Evolutionary conservation across 1,139 yeast species (phyloP).

Genomic region (Meyerozyma carpophila): DNA sequence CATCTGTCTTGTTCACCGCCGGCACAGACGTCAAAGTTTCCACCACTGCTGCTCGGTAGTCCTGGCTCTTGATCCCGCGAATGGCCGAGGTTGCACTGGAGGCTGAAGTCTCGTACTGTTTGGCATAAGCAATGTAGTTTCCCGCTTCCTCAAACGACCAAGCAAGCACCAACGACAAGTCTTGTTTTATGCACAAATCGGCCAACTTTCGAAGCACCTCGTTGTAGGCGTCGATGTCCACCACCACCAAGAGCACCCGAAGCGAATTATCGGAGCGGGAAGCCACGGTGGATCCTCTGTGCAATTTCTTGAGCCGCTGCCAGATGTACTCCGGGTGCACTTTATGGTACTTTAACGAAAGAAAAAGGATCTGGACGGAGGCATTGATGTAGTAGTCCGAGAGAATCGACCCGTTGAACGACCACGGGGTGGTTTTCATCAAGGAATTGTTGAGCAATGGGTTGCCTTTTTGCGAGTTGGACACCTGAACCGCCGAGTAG

Average conservation of each 20-base stretch:
- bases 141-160: constrained; percentile 90
- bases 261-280: constrained; percentile 39
- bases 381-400: constrained; percentile 66
- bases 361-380: constrained; percentile 62
- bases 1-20: constrained; percentile 57
- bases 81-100: constrained; percentile 18
- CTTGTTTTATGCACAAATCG: constrained; percentile 64
- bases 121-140: constrained; percentile 55
- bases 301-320: constrained; percentile 55
- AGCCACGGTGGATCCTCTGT: constrained; percentile 22
- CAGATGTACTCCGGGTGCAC: constrained; percentile 84
- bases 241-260: constrained; percentile 64
- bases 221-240: constrained; percentile 74
- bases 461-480: constrained; percentile 38
- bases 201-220: constrained; percentile 66
- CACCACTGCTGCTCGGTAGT: constrained; percentile 45
- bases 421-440: constrained; percentile 34
- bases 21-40: constrained; percentile 49
- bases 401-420: constrained; percentile 31
- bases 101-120: constrained; percentile 35
- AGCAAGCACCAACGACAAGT: constrained; percentile 65
- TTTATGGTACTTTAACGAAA: constrained; percentile 78
- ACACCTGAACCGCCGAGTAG: constrained; percentile 17
- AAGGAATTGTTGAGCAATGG: constrained; percentile 35
- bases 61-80: constrained; percentile 38